phyloP scores from a whole-genome alignment of 345 rosid genomes.

The Trapa incisa region DNA sequence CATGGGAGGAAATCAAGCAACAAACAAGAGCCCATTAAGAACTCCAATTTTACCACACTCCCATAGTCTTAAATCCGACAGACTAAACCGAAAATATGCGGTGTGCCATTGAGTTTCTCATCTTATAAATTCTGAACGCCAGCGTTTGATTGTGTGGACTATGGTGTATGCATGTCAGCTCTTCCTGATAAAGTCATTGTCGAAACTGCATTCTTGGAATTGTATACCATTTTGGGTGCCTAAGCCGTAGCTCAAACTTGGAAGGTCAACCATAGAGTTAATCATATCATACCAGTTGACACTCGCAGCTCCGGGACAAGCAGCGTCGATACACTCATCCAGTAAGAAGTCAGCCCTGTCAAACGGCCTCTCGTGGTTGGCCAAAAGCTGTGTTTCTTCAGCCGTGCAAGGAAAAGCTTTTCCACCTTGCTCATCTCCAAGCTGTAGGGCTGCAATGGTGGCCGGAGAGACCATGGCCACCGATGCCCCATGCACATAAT shows the following conservation, averaged over 20 bases:
- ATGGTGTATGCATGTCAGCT: too few species aligned
- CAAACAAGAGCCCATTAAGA: too few species aligned
- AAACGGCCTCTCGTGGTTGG: slow-evolving; percentile 15
- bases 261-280: slow-evolving; percentile 14
- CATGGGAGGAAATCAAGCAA: too few species aligned
- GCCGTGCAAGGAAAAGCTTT: slow-evolving; percentile 7
- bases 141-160: too few species aligned
- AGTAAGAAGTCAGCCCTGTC: slow-evolving; percentile 39
- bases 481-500: background rate
- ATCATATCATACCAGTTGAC: slow-evolving; percentile 19
- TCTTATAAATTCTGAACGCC: too few species aligned
- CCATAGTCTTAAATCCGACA: too few species aligned
- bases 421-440: background rate
- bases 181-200: slow-evolving; percentile 9
- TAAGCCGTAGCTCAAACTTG: slow-evolving; percentile 16
- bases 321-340: slow-evolving; percentile 12
- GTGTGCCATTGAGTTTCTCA: too few species aligned
- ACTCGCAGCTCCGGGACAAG: background rate
- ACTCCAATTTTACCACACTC: too few species aligned
- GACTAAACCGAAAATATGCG: too few species aligned
- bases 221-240: slow-evolving; percentile 12
- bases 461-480: background rate
- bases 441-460: background rate
- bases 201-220: slow-evolving; percentile 17
- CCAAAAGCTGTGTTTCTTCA: slow-evolving; percentile 18